phyloP scores from a whole-genome alignment of 2,329 filamentous ascomycete species.

The Fusarium sp. region DNA sequence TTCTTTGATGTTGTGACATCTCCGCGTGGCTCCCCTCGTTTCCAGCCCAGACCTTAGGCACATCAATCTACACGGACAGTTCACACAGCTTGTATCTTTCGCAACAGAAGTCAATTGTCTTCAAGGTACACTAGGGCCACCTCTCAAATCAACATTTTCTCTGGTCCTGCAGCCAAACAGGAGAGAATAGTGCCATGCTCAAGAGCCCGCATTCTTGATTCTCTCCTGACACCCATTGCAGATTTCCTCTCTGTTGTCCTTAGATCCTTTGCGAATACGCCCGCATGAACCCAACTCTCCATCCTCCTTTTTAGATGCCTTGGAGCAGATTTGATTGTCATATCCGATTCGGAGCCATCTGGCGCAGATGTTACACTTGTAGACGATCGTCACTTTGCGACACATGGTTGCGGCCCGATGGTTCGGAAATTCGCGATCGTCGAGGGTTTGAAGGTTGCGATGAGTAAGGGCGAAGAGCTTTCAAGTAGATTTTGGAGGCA shows the following conservation, averaged over 20 bases:
- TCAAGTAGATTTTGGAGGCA: background rate
- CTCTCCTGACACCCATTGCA: background rate
- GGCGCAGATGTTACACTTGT: background rate
- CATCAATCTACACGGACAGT: background rate
- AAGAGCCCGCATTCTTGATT: background rate
- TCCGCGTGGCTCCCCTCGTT: no score
- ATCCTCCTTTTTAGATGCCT: background rate
- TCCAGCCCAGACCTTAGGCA: no score
- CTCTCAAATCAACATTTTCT: background rate
- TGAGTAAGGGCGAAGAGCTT: background rate
- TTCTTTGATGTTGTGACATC: no score
- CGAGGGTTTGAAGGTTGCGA: background rate
- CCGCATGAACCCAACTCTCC: background rate
- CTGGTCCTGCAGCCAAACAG: background rate
- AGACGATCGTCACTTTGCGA: background rate
- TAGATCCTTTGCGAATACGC: background rate
- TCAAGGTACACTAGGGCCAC: background rate
- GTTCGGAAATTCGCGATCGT: background rate
- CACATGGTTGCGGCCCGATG: background rate
- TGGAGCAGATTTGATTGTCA: background rate
- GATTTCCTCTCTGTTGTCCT: background rate
- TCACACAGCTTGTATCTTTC: background rate
- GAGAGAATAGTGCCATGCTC: background rate
- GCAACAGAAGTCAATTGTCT: background rate
- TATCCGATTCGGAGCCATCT: background rate